Percentiles rank a stretch among this genome's conserved stretches.
Conservation (phyloP, 768 basidiomycete species). For the Chalciporus pseudorubinellus region DNA sequence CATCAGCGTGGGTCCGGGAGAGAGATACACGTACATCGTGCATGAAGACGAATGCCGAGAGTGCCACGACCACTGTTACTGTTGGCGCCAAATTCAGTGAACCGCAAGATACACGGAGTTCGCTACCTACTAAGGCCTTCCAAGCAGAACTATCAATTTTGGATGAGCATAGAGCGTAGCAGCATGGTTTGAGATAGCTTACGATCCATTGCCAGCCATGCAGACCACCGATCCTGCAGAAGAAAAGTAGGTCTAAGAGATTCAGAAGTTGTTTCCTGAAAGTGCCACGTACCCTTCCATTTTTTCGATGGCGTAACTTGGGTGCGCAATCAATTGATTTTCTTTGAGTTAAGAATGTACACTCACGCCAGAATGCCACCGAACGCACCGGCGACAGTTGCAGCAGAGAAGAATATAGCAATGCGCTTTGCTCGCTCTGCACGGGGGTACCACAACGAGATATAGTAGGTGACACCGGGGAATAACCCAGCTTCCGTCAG, state of each 20-base stretch:
- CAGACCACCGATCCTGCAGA: slow-evolving; percentile 25
- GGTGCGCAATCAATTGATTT: not conserved
- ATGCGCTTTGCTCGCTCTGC: slow-evolving; percentile 56
- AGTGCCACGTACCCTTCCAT: slow-evolving; percentile 33
- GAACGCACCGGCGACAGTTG: slow-evolving; percentile 52
- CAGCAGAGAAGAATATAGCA: slow-evolving; percentile 63
- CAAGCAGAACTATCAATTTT: slow-evolving; percentile 27
- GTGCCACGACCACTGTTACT: slow-evolving; percentile 23
- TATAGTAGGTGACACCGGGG: slow-evolving; percentile 41
- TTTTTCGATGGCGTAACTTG: slow-evolving; percentile 35
- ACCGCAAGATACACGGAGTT: not conserved
- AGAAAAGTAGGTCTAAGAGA: not conserved
- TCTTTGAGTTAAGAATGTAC: not conserved
- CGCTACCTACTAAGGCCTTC: slow-evolving; percentile 26
- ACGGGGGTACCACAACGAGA: slow-evolving; percentile 61
- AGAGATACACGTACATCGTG: slow-evolving; percentile 41
- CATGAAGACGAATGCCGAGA: slow-evolving; percentile 46
- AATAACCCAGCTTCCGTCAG: slow-evolving; percentile 47
- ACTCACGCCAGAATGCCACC: slow-evolving; percentile 49
- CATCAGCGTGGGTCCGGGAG: not conserved
- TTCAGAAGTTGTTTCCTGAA: slow-evolving; percentile 6
- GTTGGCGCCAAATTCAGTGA: not conserved
- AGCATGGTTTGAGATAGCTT: slow-evolving; percentile 7
- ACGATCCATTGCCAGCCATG: slow-evolving; percentile 41
- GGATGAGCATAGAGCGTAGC: slow-evolving; percentile 5